These are phyloP conservation scores for Musa schizocarpa DNA, from an alignment of 176 grass and related monocot genomes.

Conservation along the genomic window DNA sequence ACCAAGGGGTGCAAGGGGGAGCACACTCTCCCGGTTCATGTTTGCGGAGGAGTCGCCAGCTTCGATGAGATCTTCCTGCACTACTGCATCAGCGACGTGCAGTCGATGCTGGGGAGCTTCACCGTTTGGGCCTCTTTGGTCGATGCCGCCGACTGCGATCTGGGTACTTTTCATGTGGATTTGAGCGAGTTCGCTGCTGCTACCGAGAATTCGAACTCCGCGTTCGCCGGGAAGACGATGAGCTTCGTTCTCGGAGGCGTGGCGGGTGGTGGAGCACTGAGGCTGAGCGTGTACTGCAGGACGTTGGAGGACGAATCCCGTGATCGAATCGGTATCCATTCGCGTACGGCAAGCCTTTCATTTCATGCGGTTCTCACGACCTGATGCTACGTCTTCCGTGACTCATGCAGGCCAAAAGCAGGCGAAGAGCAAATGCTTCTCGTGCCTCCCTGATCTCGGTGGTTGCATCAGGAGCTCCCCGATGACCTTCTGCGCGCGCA, in stretches of 20 bases:
- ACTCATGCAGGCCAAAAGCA: constrained; percentile 22
- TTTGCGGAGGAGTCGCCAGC: constrained; percentile 27
- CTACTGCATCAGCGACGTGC: constrained; percentile 35
- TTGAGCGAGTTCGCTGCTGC: constrained; percentile 34
- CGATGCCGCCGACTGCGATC: constrained; percentile 38
- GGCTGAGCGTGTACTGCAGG: constrained; percentile 56
- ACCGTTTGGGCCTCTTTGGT: constrained; percentile 66
- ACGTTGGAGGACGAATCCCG: constrained; percentile 47
- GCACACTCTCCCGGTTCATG: constrained; percentile 50
- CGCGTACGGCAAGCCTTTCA: too few relatives aligned
- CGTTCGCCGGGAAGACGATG: constrained; percentile 51
- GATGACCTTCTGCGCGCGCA: constrained; percentile 19
- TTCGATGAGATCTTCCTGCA: constrained; percentile 88
- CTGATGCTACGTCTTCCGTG: not conserved
- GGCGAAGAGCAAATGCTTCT: constrained; percentile 50
- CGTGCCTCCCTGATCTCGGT: constrained; percentile 67
- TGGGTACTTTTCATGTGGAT: constrained; percentile 69
- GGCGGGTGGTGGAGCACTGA: constrained; percentile 48
- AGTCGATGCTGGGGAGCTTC: constrained; percentile 42
- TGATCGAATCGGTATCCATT: constrained; percentile 27
- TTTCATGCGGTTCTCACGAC: too few relatives aligned
- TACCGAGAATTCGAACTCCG: constrained; percentile 24
- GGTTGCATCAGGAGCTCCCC: constrained; percentile 51
- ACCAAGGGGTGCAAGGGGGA: constrained; percentile 60
- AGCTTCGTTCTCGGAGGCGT: constrained; percentile 61